Evolutionary conservation across 768 basidiomycete species (phyloP), one percentile per base, ranked within the genome.

Genomic region (Pleurotus sapidus): DNA sequence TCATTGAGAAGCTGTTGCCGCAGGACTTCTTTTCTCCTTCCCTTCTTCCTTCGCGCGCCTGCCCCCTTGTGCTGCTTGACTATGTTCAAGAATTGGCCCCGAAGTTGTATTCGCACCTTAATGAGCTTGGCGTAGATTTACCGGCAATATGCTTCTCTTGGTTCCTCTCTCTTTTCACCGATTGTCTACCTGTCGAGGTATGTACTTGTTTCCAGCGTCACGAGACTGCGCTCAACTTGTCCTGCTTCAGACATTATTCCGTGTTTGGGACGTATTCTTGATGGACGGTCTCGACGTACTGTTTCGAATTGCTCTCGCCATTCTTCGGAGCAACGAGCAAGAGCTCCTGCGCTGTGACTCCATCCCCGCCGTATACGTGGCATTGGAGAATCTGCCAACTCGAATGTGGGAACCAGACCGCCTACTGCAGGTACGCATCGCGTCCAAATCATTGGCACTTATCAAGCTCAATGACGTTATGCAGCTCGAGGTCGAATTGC

Each of bases 81-180:
- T 93, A 92, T 60, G 89, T 98, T 3, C 84, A 86, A 46, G 89
- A 93, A 60, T 69, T 77, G 45, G 76, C 84, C 5, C 95, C 94
- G 0, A 88, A 85, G 69, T 74, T 98, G 1, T 83, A 88, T 55
- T 67, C 75, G 0, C 94, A 98, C 64, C 77, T 98, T 38, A 80
- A 78, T 1, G 81, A 87, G 11, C 83, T 96, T 1, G 93, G 89
- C 4, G 87, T 98, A 11, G 95, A 99, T 67, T 80, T 99, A 2
- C 87, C 88, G 2, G 95, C 95, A 0, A 93, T 98, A 59, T 97
- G 94, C 59, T 99, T 99, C 76, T 96, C 95, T 11, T 99, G 97
- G 97, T 97, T 98, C 72, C 75, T 99, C 23, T 95, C 93, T 3
- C 77, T 99, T 18, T 98, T 98, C 66, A 97, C 95, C 0, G 95